Base-by-base conservation (phyloP, 2,329 filamentous ascomycete genomes). In the Lasiodiplodia theobromae region DNA sequence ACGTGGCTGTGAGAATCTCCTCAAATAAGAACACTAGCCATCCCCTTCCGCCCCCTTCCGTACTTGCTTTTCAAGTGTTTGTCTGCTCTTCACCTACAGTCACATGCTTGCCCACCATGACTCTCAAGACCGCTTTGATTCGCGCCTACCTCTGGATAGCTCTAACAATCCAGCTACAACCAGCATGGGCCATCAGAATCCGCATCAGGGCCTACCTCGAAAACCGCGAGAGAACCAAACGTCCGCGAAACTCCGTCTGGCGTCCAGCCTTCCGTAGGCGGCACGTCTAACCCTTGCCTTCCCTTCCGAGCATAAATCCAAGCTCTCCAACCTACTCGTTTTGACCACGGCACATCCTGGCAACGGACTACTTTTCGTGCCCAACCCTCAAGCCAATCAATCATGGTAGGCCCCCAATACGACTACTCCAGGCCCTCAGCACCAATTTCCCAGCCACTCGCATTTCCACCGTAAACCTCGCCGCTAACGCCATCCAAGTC, bases 401-500 rank as follows among this genome's bases (percentile, higher is more conserved):
- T 25, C 52, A 58, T 47, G 58, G 58, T 63, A 63, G 40, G 40
- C 58, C 14, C 14, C 23, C 54, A n/a, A 57, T 23, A 7, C 54
- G 16, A 21, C 5, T 16, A 10, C 21, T 44, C 11, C 14, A 6
- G 18, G 10, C 12, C 34, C 40, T 25, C 49, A 51, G 23, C n/a
- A 14, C 47, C 28, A 28, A 8, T 31, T 40, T 21, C n/a, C 21
- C 49, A 53, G 25, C 21, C 23, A 52, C 23, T 52, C 21, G 12
- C 14, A 23, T 25, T 21, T 21, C 21, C 12, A 57, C n/a, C n/a
- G 10, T 3, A 34, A 37, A 49, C 25, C 2, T 21, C 58, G 4
- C 16, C 12, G 8, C 7, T 37, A 14, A 21, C 31, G 4, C 4
- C 12, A 14, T 4, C 44, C 28, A 62, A 85, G 84, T 84, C 82